phyloP scores from a whole-genome alignment of 75 land plant genomes.

The Azolla pinnata region DNA sequence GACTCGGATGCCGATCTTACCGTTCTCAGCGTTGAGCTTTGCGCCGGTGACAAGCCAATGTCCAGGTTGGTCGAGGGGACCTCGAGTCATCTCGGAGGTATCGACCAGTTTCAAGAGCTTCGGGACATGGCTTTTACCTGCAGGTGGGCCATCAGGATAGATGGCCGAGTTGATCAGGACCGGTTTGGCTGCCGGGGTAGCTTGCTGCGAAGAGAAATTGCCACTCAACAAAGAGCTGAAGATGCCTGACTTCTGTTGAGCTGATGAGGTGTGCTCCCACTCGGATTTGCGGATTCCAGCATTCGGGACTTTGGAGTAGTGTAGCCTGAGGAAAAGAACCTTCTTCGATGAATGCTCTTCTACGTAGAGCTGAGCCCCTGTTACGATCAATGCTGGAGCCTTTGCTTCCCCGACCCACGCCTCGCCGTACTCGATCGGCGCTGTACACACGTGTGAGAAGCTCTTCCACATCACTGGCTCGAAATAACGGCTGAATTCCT shows the following conservation, averaged over 20 bases:
- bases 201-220: constrained; percentile 31
- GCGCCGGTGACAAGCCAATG: constrained; percentile 95
- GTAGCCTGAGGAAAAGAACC: constrained; percentile 59
- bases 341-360: constrained; percentile 44
- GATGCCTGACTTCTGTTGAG: constrained; percentile 46
- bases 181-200: constrained; percentile 17
- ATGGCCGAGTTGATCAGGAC: constrained; percentile 62
- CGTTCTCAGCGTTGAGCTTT: constrained; percentile 59
- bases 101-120: constrained; percentile 69
- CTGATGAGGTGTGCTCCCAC: constrained; percentile 45
- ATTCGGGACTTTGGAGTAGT: constrained; percentile 40
- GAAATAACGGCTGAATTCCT: constrained; percentile 28
- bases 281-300: constrained; percentile 52
- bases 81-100: constrained; percentile 61
- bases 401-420: constrained; percentile 10
- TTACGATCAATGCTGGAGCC: constrained; percentile 48
- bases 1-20: constrained; percentile 53
- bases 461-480: constrained; percentile 73
- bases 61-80: constrained; percentile 81
- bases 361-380: constrained; percentile 63
- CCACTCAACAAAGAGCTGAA: constrained; percentile 44
- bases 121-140: constrained; percentile 26
- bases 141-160: constrained; percentile 65
- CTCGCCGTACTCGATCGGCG: constrained; percentile 47
- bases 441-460: constrained; percentile 67